Evolutionary conservation across 345 rosid species (phyloP), one percentile per base, ranked within the genome.

Genomic region (Boechera stricta): DNA sequence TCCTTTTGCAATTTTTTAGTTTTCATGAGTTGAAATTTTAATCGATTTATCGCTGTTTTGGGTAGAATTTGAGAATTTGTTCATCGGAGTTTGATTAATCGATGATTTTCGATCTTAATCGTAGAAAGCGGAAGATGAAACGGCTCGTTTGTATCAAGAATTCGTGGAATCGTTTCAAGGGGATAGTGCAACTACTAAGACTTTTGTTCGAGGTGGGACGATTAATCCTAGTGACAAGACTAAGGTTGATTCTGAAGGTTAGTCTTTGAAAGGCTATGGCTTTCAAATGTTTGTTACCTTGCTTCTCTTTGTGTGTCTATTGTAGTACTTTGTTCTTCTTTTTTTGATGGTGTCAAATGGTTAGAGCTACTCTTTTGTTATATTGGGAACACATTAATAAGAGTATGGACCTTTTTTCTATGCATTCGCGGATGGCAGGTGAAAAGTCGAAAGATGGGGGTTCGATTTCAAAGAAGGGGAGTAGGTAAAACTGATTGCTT

Each of bases 391-490:
- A 85, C 83, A 85, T 91, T 92, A 93, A 86, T 96, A 96, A 86
- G 86, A 86, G 83, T 84, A 90, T 88, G 98, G 97, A 75, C 85
- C 90, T 86, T 84, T 95, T 95, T 89, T 87, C 84, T 86, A 93
- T 93, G 89, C 97, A 82, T 95, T 90, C 94, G 73, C 95, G 97
- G 92, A 89, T 94, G 97, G 93, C 97, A 94, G 98, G 97, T 92
- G 98, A 94, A 94, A 95, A 90, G 98, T 88, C 97, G 84, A 96
- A 91, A 93, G 99, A 96, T 87, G 99, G 93, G 89, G 87, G 91
- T 74, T 91, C 97, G 80, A 80, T 86, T 87, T 91, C 98, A 86
- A 95, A 95, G 98, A 95, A 92, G 93, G 99, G 98, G 77, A 95
- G 98, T 93, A 95, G 99, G 99, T 95, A 91, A 93, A 90, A 38